phyloP scores from a whole-genome alignment of 768 basidiomycete species.

The Tephrocybe rancida region DNA sequence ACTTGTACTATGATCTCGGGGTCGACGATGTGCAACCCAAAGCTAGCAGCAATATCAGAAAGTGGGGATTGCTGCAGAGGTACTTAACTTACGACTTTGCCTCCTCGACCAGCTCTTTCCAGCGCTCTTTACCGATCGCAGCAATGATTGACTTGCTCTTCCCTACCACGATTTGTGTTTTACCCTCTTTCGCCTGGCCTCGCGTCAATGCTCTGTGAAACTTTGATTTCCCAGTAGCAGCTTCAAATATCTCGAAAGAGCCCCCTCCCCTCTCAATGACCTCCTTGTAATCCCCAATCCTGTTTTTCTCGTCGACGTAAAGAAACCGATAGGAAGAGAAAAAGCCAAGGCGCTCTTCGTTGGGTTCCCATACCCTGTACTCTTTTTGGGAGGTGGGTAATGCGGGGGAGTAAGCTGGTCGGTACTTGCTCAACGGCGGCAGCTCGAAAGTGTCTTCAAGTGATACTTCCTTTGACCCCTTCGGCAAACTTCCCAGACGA shows the following conservation, averaged over 20 bases:
- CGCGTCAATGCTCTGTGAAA: slow-evolving; percentile 56
- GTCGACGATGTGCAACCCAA: slow-evolving; percentile 43
- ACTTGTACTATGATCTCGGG: slow-evolving; percentile 55
- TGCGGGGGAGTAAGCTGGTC: slow-evolving; percentile 56
- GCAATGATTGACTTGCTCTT: slow-evolving; percentile 47
- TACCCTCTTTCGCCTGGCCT: slow-evolving; percentile 51
- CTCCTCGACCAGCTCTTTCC: slow-evolving; percentile 54
- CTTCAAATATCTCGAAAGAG: slow-evolving; percentile 62
- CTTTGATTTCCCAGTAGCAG: slow-evolving; percentile 47
- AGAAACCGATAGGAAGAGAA: slow-evolving; percentile 58
- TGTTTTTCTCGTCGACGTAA: slow-evolving; percentile 56
- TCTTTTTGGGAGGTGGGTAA: slow-evolving; percentile 51
- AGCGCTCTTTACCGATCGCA: slow-evolving; percentile 55
- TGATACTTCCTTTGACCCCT: slow-evolving; percentile 30
- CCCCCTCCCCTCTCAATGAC: slow-evolving; percentile 61
- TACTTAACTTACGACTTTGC: slow-evolving; percentile 51
- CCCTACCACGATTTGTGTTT: slow-evolving; percentile 54
- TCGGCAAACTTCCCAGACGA: slow-evolving; percentile 43
- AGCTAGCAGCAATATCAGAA: slow-evolving; percentile 24
- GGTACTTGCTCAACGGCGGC: slow-evolving; percentile 56
- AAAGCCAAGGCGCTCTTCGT: slow-evolving; percentile 61
- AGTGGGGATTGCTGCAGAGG: not conserved
- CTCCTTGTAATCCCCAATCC: slow-evolving; percentile 52
- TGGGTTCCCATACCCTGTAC: slow-evolving; percentile 66
- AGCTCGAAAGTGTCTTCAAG: slow-evolving; percentile 55